A percentile compares a stretch with the other conserved stretches of the same genome.
Evolutionary conservation across 2,329 filamentous ascomycete genomes (phyloP).

Genomic region (Alternaria sp.): DNA sequence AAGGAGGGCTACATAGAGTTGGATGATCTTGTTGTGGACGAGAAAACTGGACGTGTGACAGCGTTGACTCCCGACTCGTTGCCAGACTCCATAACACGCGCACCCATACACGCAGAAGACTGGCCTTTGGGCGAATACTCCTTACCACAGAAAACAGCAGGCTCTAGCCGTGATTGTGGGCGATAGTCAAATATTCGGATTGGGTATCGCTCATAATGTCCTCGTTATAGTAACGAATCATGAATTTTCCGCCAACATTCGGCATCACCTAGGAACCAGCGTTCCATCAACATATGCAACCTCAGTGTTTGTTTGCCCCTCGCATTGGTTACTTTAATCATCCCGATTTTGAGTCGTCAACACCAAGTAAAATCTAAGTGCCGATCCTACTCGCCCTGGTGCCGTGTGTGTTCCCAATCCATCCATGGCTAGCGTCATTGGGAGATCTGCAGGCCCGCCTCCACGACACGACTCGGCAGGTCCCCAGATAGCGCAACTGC

Average conservation of each 20-base stretch:
- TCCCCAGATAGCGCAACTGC: not conserved
- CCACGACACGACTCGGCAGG: not conserved
- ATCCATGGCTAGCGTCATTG: not conserved
- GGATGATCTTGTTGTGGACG: not conserved
- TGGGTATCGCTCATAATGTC: not conserved
- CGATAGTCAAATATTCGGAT: not conserved
- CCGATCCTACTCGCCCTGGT: not conserved
- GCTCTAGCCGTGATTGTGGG: not conserved
- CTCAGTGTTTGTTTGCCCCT: not conserved
- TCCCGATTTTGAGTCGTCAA: not conserved
- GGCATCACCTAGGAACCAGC: not conserved
- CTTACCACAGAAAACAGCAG: not conserved
- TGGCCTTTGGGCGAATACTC: not conserved
- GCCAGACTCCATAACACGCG: not conserved
- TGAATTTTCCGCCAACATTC: not conserved
- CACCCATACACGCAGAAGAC: not conserved
- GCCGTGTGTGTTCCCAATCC: not conserved
- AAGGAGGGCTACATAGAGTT: constrained; percentile 1
- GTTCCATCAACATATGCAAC: not conserved
- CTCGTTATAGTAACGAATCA: not conserved
- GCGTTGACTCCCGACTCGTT: not conserved
- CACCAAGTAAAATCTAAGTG: not conserved
- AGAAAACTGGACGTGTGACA: not conserved
- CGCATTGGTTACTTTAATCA: not conserved
- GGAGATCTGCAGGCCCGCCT: constrained; percentile 1